Conservation (phyloP, 805 yeast species). For the Helenozyma baotianmanensis region DNA sequence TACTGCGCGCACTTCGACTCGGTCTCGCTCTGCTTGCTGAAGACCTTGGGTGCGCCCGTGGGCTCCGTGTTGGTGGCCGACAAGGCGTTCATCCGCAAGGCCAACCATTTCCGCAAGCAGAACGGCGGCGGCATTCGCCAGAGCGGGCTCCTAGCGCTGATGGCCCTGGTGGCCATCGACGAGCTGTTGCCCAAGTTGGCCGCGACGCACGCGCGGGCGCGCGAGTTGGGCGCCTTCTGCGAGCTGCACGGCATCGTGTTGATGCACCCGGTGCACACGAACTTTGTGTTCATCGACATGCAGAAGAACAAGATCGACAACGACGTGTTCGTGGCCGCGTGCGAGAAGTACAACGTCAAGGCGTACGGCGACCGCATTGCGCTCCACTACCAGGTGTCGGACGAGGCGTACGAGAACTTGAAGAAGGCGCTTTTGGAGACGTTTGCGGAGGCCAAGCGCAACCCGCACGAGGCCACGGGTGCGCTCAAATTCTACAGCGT, state of each 20-base stretch:
- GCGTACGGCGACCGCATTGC: constrained; percentile 21
- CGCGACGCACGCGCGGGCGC: constrained; percentile 31
- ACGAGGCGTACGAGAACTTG: constrained; percentile 26
- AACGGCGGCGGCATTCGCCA: constrained; percentile 44
- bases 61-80: constrained; percentile 38
- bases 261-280: constrained; percentile 37
- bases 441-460: constrained; percentile 13
- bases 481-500: constrained; percentile 9
- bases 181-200: constrained; percentile 31
- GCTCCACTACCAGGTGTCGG: constrained; percentile 33
- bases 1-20: constrained; percentile 38
- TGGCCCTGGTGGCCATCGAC: constrained; percentile 40
- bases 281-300: constrained; percentile 38
- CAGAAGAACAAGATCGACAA: constrained; percentile 26
- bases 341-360: constrained; percentile 17
- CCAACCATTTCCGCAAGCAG: constrained; percentile 43
- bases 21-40: constrained; percentile 40
- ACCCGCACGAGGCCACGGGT: constrained; percentile 9
- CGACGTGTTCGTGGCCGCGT: constrained; percentile 16
- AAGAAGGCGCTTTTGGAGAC: constrained; percentile 14
- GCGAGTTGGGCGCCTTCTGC: constrained; percentile 30
- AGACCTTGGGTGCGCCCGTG: constrained; percentile 41
- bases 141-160: constrained; percentile 35
- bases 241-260: constrained; percentile 24
- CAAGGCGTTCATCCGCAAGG: constrained; percentile 29